Evolutionary conservation across 2,329 filamentous ascomycete genomes (phyloP).

Genomic region (Nemania sp.): DNA sequence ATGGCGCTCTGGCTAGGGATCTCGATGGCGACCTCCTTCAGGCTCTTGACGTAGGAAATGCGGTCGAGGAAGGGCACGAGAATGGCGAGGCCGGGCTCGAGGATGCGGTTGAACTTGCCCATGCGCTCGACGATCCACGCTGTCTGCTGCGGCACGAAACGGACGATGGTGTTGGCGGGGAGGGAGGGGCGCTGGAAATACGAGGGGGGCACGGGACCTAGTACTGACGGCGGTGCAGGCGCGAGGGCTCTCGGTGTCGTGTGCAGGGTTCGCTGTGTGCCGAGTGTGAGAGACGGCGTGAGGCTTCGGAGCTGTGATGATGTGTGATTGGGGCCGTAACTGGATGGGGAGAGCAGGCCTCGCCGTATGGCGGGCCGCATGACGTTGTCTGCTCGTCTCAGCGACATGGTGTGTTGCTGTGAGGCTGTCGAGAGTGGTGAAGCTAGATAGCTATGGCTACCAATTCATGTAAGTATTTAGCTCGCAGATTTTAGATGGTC

Average conservation of each 20-base stretch:
- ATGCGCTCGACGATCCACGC: constrained; percentile 99
- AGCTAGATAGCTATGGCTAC: neutral
- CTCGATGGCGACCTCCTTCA: constrained; percentile 96
- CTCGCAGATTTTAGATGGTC: neutral
- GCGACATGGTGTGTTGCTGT: constrained; percentile 45
- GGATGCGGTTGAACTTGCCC: constrained; percentile 95
- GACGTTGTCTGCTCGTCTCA: constrained; percentile 44
- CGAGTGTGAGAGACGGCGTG: constrained; percentile 35
- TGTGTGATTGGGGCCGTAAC: constrained; percentile 19
- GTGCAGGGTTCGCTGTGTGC: constrained; percentile 43
- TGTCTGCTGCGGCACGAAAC: constrained; percentile 98
- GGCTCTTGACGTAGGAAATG: constrained; percentile 96
- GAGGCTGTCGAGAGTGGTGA: neutral
- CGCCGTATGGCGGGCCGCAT: constrained; percentile 44
- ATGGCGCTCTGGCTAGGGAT: constrained; percentile 98
- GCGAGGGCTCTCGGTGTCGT: constrained; percentile 39
- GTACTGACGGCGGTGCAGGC: constrained; percentile 48
- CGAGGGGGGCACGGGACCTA: constrained; percentile 66
- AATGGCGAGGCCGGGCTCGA: constrained; percentile 90
- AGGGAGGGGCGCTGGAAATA: constrained; percentile 83
- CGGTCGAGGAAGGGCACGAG: constrained; percentile 91
- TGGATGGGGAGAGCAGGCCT: constrained; percentile 28
- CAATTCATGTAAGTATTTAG: neutral
- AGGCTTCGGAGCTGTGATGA: constrained; percentile 21
- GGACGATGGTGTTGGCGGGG: constrained; percentile 92